Evolutionary conservation across 306 rosid species (phyloP), one percentile per base, ranked within the genome.

Genomic region (Canavalia gladiata): DNA sequence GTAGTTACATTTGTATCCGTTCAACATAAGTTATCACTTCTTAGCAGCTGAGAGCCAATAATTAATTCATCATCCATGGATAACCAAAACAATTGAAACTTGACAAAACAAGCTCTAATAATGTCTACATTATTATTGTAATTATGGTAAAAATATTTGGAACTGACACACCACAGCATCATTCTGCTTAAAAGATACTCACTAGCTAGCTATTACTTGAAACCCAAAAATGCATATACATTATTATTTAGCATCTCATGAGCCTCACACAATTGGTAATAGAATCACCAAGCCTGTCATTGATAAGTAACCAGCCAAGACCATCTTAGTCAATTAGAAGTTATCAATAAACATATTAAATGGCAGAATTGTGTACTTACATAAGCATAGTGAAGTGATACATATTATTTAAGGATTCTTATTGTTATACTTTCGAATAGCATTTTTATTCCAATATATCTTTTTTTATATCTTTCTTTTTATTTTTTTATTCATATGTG

Each of bases 271-370:
- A 31, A 49, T 6, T 50, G 39, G 39, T n/a, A 50, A 33, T 68
- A 68, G 7, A 33, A 25, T 37, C 31, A 55, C 5, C 28, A 18
- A 8, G 8, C 30, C 58, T n/a, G 18, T 52, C 58, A 52, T 13
- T 52, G 13, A 29, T 47, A 47, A 8, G 25, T 39, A 81, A 68
- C 63, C 82, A 85, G 80, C 82, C 41, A 49, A 73, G 60, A 68
- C 56, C 52, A 64, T 67, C 70, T 1, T 46, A 45, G 82, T 73
- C 82, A 86, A 84, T 37, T 55, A 67, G 46, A 63, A 57, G 59
- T 64, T 10, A 30, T 1, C 60, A 49, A 13, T 56, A 11, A 39
- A 52, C 46, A 12, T 34, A 43, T 43, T 11, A 74, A 51, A 6
- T 47, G 57, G 13, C 42, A 45, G 50, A 28, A 29, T 18, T 47